Base-by-base conservation (phyloP, 805 yeast genomes). In the Metschnikowia dekortorum region DNA sequence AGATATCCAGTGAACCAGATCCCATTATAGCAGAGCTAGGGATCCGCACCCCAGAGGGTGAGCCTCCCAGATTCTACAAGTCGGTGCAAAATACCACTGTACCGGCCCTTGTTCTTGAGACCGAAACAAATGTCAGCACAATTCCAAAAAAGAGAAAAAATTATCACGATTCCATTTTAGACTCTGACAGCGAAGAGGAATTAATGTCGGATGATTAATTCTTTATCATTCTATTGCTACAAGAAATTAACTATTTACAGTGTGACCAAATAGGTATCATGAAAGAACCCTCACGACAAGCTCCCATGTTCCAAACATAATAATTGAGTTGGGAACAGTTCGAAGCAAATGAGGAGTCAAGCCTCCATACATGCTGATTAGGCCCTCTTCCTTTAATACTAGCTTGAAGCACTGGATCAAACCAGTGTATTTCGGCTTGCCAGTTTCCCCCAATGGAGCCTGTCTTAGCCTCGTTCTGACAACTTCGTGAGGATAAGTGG, bases 291-390 rank as follows among this genome's bases (percentile, higher is more conserved):
- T 60, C 10, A 73, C 78, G 28, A 73, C 73, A 34, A 94, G 66
- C 65, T 94, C 99, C 98, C 98, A 94, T 3, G 98, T 91, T 42
- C 99, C 99, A 74, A 94, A 94, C 99, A 94, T 94, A 59, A 94
- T 92, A 65, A 94, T 90, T 62, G 96, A 87, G 69, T 94, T 94
- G 3, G 99, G 99, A 47, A 94, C 99, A 0, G 99, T 94, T 69
- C 99, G 82, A 73, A 94, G 79, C 61, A 94, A 73, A 70, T 94
- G 99, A 4, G 99, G 97, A 1, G 99, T 94, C 61, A 94, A 76
- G 0, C 99, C 99, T 49, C 99, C 97, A 65, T 94, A 94, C 89
- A 94, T 87, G 10, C 96, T 86, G 7, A 79, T 84, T 47, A 92
- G 68, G 1, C 99, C 99, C 70, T 94, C 99, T 63, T 94, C 97